Base-by-base conservation (phyloP, 2,329 filamentous ascomycete genomes). In the Ophiostoma montium region DNA sequence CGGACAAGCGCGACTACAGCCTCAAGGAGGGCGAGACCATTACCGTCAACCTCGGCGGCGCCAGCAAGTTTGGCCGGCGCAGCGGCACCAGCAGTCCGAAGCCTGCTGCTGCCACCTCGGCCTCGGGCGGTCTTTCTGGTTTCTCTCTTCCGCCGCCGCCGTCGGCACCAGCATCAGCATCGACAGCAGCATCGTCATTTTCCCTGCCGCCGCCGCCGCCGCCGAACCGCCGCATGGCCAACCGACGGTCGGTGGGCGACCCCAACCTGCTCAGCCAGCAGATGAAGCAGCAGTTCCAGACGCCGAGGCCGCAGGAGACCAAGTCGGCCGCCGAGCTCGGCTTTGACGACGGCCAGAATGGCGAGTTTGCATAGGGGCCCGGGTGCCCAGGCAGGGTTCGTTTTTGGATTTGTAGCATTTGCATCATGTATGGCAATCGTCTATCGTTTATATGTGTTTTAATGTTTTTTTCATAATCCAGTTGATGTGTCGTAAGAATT, bases 21-120 rank as follows among this genome's bases (percentile, higher is more conserved):
- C 64, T 95, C 55, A 94, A 94, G 64, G 86, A 89, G 52, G 87
- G 87, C 11, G 83, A 95, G 71, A 94, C 84, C 16, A 94, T 94
- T 57, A 86, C 82, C 21, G 80, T 94, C 55, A 86, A 84, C 61
- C 72, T 92, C 47, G 77, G 78, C 19, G 74, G 70, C 33, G 65
- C 65, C 39, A 65, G 64, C 45, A 70, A 70, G 55, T 70, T 75
- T 52, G 71, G 70, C 15, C 65, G 71, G 56, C 70, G 76, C 56
- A 70, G 62, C 53, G 51, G 12, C 23, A 53, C 57, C 31, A 46
- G 30, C 47, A 36, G 27, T 61, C 45, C 50, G 45, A 42, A 39
- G 48, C 39, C 15, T 27, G 23, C 23, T 8, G 8, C 5, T 27
- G 23, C 35, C 4, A 5, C 35, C 15, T 18, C 35, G 18, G 16